Evolutionary conservation across 2,329 filamentous ascomycete species (phyloP).

Genomic region (Daldinia sp.): DNA sequence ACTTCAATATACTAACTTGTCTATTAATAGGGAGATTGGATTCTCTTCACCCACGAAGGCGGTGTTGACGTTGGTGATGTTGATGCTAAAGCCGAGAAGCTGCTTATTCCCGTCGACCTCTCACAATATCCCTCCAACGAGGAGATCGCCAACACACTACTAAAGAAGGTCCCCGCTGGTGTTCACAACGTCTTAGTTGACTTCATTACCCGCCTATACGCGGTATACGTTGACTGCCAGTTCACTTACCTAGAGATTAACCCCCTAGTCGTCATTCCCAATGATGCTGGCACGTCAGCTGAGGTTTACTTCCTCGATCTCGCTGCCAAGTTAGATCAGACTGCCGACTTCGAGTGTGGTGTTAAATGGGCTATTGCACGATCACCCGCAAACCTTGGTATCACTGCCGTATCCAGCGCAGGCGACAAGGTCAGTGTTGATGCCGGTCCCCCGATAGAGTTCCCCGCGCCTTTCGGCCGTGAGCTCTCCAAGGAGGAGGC

Average conservation of each 20-base stretch:
- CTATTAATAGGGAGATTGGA: slow-evolving; percentile 86
- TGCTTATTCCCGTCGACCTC: slow-evolving; percentile 95
- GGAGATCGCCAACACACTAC: slow-evolving; percentile 82
- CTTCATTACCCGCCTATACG: slow-evolving; percentile 98
- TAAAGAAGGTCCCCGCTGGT: slow-evolving; percentile 93
- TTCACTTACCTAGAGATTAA: slow-evolving; percentile 99
- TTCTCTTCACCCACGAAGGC: slow-evolving; percentile 99
- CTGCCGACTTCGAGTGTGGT: slow-evolving; percentile 98
- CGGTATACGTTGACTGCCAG: slow-evolving; percentile 99
- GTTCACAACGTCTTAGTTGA: slow-evolving; percentile 98
- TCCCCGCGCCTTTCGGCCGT: slow-evolving; percentile 98
- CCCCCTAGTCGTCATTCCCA: slow-evolving; percentile 97
- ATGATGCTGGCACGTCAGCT: slow-evolving; percentile 88
- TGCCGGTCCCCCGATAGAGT: slow-evolving; percentile 97
- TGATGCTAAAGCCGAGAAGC: slow-evolving; percentile 98
- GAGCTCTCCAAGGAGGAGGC: slow-evolving; percentile 99
- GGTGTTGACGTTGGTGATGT: slow-evolving; percentile 99
- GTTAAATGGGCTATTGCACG: slow-evolving; percentile 98
- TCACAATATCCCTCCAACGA: slow-evolving; percentile 95
- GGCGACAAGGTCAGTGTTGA: slow-evolving; percentile 88
- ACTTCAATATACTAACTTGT: slow-evolving; percentile 34
- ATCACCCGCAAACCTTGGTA: slow-evolving; percentile 85
- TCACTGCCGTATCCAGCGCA: slow-evolving; percentile 70
- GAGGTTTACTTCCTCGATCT: slow-evolving; percentile 98
- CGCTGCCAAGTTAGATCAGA: slow-evolving; percentile 98